These are phyloP conservation scores for Fusarium papillatum DNA, from an alignment of 2,329 filamentous ascomycete species.

Conservation along the genomic window DNA sequence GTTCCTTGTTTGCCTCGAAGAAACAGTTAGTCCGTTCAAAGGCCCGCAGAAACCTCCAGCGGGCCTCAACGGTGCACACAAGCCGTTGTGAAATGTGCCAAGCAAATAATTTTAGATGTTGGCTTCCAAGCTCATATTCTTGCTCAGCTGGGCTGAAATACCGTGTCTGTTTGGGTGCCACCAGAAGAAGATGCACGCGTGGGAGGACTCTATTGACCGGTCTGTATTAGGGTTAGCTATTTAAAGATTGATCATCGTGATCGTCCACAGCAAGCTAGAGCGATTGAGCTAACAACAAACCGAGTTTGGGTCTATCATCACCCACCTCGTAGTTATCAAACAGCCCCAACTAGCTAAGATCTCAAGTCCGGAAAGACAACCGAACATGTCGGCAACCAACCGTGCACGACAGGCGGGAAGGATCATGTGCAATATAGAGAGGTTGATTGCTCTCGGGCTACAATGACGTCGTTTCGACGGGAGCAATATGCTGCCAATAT, in stretches of 20 bases:
- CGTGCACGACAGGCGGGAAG: slow-evolving; percentile 10
- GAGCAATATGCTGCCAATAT: neutral
- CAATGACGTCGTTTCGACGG: slow-evolving; percentile 16
- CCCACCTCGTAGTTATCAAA: neutral
- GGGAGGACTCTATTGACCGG: neutral
- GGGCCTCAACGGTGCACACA: neutral
- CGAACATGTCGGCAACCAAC: neutral
- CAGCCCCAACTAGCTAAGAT: neutral
- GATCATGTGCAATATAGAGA: slow-evolving; percentile 5
- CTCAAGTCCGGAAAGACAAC: neutral
- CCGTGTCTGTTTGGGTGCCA: neutral
- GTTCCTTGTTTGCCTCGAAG: neutral
- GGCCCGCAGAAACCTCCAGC: neutral
- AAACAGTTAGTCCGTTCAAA: neutral
- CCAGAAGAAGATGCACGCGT: neutral
- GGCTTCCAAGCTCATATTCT: neutral
- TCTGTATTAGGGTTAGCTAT: neutral
- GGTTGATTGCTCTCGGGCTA: slow-evolving; percentile 14
- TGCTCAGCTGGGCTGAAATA: neutral
- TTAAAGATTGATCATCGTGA: neutral
- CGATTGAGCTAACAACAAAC: neutral
- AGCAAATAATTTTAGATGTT: neutral
- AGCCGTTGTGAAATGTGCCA: neutral
- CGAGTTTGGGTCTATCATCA: neutral
- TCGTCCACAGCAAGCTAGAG: neutral